Evolutionary conservation across 192 early-diverging fungal species (phyloP).

Genomic region (Dissophora ornata): DNA sequence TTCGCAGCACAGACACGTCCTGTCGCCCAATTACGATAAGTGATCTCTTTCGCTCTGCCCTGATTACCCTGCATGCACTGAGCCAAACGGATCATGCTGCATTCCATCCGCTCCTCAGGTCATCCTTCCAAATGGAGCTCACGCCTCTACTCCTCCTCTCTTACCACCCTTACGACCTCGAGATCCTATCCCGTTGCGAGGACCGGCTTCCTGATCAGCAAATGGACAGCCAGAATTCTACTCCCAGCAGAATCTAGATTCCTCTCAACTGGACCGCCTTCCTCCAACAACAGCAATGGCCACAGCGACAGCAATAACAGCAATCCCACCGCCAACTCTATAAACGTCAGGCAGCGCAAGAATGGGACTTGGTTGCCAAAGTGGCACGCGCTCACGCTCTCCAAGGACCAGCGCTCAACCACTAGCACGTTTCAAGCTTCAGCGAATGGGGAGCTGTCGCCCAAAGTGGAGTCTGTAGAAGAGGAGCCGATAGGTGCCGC

Average conservation of each 20-base stretch:
- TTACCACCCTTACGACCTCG: no score
- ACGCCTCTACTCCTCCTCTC: not conserved
- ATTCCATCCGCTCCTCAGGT: slow-evolving; percentile 10
- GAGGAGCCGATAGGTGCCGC: not conserved
- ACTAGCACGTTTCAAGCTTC: slow-evolving; percentile 6
- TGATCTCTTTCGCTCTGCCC: no score
- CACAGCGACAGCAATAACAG: not conserved
- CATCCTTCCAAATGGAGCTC: not conserved
- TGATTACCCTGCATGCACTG: no score
- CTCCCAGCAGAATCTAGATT: no score
- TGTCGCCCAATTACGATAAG: no score
- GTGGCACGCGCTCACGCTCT: slow-evolving; percentile 32
- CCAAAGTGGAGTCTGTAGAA: slow-evolving; percentile 4
- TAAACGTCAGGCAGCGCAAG: slow-evolving; percentile 28
- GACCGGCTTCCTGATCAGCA: no score
- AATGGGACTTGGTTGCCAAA: slow-evolving; percentile 28
- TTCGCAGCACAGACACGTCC: no score
- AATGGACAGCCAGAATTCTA: no score
- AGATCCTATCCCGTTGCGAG: no score
- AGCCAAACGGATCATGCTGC: slow-evolving; percentile 7
- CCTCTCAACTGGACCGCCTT: no score
- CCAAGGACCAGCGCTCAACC: slow-evolving; percentile 5
- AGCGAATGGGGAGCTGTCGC: not conserved
- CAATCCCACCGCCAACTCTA: not conserved
- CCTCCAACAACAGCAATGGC: not conserved